Evolutionary conservation across 257 asterid species (phyloP).

Genomic region (Prunella vulgaris): DNA sequence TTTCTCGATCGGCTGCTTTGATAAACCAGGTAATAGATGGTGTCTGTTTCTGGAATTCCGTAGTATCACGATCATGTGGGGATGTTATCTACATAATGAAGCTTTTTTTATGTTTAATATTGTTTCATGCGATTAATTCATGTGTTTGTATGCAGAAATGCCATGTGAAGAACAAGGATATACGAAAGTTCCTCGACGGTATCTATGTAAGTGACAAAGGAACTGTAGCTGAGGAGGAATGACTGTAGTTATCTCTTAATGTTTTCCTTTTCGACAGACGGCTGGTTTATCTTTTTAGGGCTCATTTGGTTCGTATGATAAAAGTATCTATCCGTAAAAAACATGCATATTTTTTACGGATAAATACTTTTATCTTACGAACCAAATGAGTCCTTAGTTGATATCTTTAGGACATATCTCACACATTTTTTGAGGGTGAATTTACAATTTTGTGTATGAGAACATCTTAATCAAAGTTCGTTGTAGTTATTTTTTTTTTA

Average conservation of each 20-base stretch:
- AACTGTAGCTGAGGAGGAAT: slow-evolving; percentile 52
- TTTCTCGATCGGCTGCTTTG: slow-evolving; percentile 70
- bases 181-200: slow-evolving; percentile 83
- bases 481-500: no score
- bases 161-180: slow-evolving; percentile 92
- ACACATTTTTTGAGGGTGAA: not conserved
- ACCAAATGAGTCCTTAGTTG: no score
- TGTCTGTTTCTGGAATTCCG: not conserved
- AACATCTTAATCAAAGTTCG: not conserved
- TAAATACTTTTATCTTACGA: no score
- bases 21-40: slow-evolving; percentile 52
- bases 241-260: not conserved
- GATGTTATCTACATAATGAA: not conserved
- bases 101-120: no score
- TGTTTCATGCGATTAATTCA: not conserved
- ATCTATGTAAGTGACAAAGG: slow-evolving; percentile 90
- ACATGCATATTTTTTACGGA: no score
- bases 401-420: not conserved
- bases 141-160: slow-evolving; percentile 55
- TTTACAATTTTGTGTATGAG: slow-evolving; percentile 15
- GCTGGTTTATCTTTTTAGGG: not conserved
- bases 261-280: not conserved
- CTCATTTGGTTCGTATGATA: no score
- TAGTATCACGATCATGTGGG: not conserved
- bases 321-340: no score